These are phyloP conservation scores for Knoxdaviesia capensis DNA, from an alignment of 2,329 filamentous ascomycete species.

Conservation along the genomic window DNA sequence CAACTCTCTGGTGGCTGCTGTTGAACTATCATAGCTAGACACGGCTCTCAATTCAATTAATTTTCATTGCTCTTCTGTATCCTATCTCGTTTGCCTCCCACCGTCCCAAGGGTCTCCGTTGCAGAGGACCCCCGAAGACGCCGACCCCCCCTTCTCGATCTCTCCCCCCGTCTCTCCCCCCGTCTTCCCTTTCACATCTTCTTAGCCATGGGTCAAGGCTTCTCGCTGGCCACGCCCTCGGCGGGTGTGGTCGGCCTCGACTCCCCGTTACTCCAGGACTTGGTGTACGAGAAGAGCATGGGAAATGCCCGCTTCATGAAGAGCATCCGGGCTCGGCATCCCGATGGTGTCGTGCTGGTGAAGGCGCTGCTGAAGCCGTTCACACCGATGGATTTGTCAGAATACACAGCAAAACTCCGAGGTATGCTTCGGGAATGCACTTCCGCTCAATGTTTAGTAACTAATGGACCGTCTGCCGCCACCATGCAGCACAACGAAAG, in stretches of 20 bases:
- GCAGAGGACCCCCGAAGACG: too few species aligned
- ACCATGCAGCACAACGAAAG: slow-evolving; percentile 49
- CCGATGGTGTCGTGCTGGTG: slow-evolving; percentile 78
- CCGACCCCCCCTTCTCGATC: too few species aligned
- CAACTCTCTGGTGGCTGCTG: too few species aligned
- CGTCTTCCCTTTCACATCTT: not conserved
- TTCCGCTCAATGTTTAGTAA: slow-evolving; percentile 4
- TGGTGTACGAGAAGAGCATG: slow-evolving; percentile 81
- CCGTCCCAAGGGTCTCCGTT: too few species aligned
- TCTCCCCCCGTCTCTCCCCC: too few species aligned
- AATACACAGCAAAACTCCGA: slow-evolving; percentile 55
- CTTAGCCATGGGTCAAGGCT: slow-evolving; percentile 73
- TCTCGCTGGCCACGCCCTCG: slow-evolving; percentile 80
- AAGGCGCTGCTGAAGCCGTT: slow-evolving; percentile 93
- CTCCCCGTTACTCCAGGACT: slow-evolving; percentile 72
- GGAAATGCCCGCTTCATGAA: slow-evolving; percentile 93
- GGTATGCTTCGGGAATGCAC: slow-evolving; percentile 26
- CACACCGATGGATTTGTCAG: slow-evolving; percentile 56
- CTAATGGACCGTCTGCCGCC: not conserved
- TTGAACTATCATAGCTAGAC: too few species aligned
- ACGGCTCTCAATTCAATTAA: too few species aligned
- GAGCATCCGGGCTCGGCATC: slow-evolving; percentile 75
- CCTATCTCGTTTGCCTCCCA: too few species aligned
- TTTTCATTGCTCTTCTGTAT: too few species aligned
- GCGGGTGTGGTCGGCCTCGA: slow-evolving; percentile 88